Conservation (phyloP, 2,329 filamentous ascomycete genomes). For the Hypoxylon sp. region DNA sequence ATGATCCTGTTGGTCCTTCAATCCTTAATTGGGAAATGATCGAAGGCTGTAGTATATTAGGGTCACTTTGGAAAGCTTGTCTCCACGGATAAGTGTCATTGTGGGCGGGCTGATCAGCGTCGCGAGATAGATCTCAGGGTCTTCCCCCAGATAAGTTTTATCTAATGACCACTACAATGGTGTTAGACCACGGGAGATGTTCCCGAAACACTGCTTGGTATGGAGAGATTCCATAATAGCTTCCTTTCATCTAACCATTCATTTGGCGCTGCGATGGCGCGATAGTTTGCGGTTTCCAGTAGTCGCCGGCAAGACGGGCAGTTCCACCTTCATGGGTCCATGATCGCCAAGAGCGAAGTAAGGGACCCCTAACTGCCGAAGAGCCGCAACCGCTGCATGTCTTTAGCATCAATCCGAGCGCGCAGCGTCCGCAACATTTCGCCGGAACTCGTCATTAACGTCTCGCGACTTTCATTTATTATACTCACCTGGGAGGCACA, state of each 20-base stretch:
- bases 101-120: conserved; percentile 14
- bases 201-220: neutral
- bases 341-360: conserved; percentile 24
- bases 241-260: conserved; percentile 9
- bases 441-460: conserved; percentile 13
- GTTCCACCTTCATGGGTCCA: conserved; percentile 2
- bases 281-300: conserved; percentile 5
- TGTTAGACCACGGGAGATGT: conserved; percentile 4
- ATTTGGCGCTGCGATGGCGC: conserved; percentile 7
- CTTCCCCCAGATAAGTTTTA: conserved; percentile 16
- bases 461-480: conserved; percentile 1
- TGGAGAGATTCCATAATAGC: neutral
- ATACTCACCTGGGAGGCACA: neutral
- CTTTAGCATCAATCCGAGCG: conserved; percentile 22
- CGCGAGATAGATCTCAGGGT: conserved; percentile 2
- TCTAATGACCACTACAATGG: neutral
- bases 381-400: conserved; percentile 13
- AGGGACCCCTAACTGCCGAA: conserved; percentile 4
- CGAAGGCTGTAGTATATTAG: conserved; percentile 11
- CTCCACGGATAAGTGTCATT: conserved; percentile 24
- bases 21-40: conserved; percentile 16
- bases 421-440: neutral
- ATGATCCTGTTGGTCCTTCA: conserved; percentile 15
- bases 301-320: neutral
- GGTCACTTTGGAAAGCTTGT: conserved; percentile 24